phyloP scores from a whole-genome alignment of 306 rosid genomes.

The Quercus suber region DNA sequence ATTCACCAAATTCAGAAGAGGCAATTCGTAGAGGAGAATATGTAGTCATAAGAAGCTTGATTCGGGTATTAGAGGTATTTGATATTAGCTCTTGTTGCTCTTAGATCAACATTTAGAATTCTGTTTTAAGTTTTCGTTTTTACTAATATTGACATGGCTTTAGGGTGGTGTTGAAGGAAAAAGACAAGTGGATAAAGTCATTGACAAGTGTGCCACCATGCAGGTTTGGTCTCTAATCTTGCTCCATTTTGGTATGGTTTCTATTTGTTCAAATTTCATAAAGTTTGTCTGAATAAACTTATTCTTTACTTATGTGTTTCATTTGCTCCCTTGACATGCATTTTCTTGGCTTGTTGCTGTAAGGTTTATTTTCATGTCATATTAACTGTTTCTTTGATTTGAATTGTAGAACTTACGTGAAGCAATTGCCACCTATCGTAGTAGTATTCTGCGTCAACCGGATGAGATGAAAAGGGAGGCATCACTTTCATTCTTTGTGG shows the following conservation, averaged over 20 bases:
- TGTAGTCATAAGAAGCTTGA: conserved; percentile 83
- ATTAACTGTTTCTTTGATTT: conserved; percentile 22
- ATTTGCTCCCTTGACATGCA: conserved; percentile 8
- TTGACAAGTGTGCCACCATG: conserved; percentile 90
- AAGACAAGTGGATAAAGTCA: conserved; percentile 92
- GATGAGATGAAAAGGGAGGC: conserved; percentile 97
- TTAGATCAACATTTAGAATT: not conserved
- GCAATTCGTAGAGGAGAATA: conserved; percentile 92
- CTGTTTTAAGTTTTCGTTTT: conserved; percentile 11
- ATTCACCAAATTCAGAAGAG: conserved; percentile 70
- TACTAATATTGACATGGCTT: conserved; percentile 24
- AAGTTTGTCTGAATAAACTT: not conserved
- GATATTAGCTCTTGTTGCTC: conserved; percentile 18
- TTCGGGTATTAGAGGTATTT: conserved; percentile 86
- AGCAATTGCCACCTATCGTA: conserved; percentile 86
- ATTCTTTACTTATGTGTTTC: conserved; percentile 1
- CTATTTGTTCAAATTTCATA: not conserved
- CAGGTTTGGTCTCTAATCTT: conserved; percentile 51
- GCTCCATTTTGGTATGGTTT: conserved; percentile 2
- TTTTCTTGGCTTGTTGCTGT: conserved; percentile 20
- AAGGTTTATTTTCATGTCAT: conserved; percentile 17
- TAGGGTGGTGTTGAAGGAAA: conserved; percentile 96
- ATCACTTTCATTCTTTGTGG: conserved; percentile 74
- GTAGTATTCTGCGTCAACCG: conserved; percentile 76
- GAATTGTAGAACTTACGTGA: conserved; percentile 76